Base-by-base conservation (phyloP, 75 land plant species). In the Cryptomeria japonica region DNA sequence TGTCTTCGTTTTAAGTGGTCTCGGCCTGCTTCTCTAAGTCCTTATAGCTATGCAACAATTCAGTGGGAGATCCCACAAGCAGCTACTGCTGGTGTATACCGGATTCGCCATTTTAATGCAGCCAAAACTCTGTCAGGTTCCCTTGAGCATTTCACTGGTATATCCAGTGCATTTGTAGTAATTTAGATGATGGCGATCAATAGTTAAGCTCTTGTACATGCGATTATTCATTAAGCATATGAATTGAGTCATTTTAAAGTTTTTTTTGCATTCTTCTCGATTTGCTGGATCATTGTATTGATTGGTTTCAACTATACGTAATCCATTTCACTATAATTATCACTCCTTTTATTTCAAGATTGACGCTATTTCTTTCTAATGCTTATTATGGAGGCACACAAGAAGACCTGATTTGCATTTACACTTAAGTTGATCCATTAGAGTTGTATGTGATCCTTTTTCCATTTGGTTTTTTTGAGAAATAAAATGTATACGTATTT, bases 81-180 rank as follows among this genome's bases (percentile, higher is more conserved):
- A 13, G 96, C 93, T 28, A 47, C 46, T 22, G 58, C 91, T 8
- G 96, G 99, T 83, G 92, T 93, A 32, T 96, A 96, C 89, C 88
- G 98, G 87, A 93, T 97, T 4, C 88, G 92, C 42, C 99, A 97
- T 90, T 97, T 95, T 88, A 96, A 95, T 86, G 97, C 98, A 56
- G 86, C 96, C 19, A 97, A 96, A 90, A 88, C 83, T 73, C 87
- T 97, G 72, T 80, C 92, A 58, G 96, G 98, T 6, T 90, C 93
- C 32, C 88, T 97, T 34, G 82, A 83, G 32, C 93, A 93, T 89
- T 97, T 96, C 87, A 91, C 94, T 78, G 97, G 98, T 11, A 85
- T 94, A n/a, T 93, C 99, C 70, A 89, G 93, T 85, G 92, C 97
- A 47, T 97, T 97, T 86, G 90, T 91, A 31, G 94, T 96, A 39